These are phyloP conservation scores for Phytopythium helicoides DNA, from an alignment of 352 stramenopile genomes.

Conservation along the genomic window DNA sequence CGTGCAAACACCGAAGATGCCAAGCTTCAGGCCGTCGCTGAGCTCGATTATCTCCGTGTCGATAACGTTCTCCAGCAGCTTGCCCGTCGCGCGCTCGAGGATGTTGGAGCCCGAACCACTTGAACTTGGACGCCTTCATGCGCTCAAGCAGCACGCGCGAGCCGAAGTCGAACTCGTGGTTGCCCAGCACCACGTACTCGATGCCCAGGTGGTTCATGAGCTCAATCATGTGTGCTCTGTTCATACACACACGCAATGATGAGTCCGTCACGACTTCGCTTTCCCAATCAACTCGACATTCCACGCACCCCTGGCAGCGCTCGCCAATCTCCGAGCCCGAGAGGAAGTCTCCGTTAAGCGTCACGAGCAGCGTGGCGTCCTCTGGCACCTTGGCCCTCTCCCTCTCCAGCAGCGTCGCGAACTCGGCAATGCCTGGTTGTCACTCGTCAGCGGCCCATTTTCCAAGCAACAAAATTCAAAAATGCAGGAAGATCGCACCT, in stretches of 20 bases:
- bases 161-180: constrained; percentile 66
- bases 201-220: constrained; percentile 48
- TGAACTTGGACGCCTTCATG: constrained; percentile 40
- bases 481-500: no score
- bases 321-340: constrained; percentile 43
- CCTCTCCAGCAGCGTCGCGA: constrained; percentile 36
- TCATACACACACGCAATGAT: no score
- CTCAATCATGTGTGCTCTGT: constrained; percentile 50
- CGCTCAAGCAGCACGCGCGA: constrained; percentile 27
- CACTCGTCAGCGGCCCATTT: neutral
- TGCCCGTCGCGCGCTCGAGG: constrained; percentile 20
- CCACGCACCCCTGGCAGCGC: constrained; percentile 45
- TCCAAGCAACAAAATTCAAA: no score
- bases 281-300: no score
- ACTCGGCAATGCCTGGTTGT: constrained; percentile 26
- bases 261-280: no score
- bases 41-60: constrained; percentile 39
- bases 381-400: constrained; percentile 29
- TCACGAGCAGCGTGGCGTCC: constrained; percentile 40
- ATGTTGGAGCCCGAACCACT: constrained; percentile 54
- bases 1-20: constrained; percentile 53
- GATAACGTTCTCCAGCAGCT: constrained; percentile 25
- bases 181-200: constrained; percentile 54
- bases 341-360: constrained; percentile 56
- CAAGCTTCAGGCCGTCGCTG: constrained; percentile 34